Conservation (phyloP, 2,329 filamentous ascomycete species). For the Paracoccidioides brasiliensis region DNA sequence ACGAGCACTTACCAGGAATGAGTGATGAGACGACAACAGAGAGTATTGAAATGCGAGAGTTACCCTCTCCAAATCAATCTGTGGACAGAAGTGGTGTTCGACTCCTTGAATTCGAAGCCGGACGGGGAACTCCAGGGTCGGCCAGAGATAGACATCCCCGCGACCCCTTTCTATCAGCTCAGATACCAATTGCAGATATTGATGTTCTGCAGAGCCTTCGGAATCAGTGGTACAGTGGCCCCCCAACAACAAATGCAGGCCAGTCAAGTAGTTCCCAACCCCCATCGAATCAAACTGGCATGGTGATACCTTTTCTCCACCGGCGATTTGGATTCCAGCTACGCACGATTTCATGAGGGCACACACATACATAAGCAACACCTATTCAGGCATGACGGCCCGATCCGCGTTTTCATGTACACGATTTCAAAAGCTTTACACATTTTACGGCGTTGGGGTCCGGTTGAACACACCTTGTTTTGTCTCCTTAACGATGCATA, state of each 20-base stretch:
- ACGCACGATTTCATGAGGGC: background rate
- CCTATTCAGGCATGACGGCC: background rate
- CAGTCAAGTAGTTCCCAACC: conserved; percentile 12
- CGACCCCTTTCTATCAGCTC: conserved; percentile 26
- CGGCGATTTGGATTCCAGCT: conserved; percentile 28
- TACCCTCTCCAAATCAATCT: conserved; percentile 9
- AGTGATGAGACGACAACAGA: conserved; percentile 16
- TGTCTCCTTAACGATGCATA: background rate
- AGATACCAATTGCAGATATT: conserved; percentile 27
- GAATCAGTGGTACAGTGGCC: conserved; percentile 27
- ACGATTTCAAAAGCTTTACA: background rate
- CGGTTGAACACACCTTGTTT: background rate
- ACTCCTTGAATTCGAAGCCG: conserved; percentile 23
- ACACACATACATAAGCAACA: background rate
- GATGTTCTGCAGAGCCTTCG: conserved; percentile 23
- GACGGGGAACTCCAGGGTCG: background rate
- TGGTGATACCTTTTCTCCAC: conserved; percentile 24
- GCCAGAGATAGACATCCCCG: conserved; percentile 19
- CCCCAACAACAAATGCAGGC: conserved; percentile 12
- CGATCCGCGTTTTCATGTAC: too few relatives aligned
- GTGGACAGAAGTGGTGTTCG: conserved; percentile 16
- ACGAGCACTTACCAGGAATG: conserved; percentile 11
- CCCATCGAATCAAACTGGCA: conserved; percentile 20
- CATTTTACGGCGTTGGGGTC: background rate
- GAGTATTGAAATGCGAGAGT: conserved; percentile 29